Evolutionary conservation across 2,329 filamentous ascomycete genomes (phyloP).

Genomic region (Aureobasidium sp.): DNA sequence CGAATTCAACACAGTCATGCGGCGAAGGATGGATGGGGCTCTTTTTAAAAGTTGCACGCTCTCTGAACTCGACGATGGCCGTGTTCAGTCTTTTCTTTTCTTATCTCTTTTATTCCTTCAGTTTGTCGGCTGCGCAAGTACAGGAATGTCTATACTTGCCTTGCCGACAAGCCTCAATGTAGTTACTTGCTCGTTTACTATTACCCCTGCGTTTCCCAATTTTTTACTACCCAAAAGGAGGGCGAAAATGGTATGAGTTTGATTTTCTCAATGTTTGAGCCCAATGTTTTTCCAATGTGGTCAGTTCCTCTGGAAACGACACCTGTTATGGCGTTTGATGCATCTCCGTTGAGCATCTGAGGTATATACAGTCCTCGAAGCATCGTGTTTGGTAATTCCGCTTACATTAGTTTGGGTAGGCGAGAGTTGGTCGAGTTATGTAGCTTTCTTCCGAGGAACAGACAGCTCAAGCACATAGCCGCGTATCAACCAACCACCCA

Average conservation of each 20-base stretch:
- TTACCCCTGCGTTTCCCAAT: slow-evolving; percentile 18
- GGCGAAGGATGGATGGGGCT: slow-evolving; percentile 21
- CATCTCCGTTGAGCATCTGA: not conserved
- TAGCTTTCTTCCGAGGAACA: slow-evolving; percentile 5
- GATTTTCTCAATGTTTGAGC: slow-evolving; percentile 11
- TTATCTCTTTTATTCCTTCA: slow-evolving; percentile 13
- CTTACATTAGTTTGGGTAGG: not conserved
- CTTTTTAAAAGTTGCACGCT: slow-evolving; percentile 22
- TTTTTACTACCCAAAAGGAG: slow-evolving; percentile 19
- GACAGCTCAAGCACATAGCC: not conserved
- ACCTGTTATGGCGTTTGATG: not conserved
- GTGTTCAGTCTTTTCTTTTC: slow-evolving; percentile 17
- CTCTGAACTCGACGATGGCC: slow-evolving; percentile 16
- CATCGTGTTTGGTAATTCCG: not conserved
- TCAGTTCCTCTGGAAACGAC: not conserved
- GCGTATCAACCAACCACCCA: not conserved
- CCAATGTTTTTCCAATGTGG: not conserved
- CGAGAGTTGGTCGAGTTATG: not conserved
- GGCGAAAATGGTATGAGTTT: slow-evolving; percentile 20
- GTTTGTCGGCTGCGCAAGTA: not conserved
- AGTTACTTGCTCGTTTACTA: slow-evolving; percentile 20
- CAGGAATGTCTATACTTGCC: slow-evolving; percentile 13
- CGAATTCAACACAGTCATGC: slow-evolving; percentile 20
- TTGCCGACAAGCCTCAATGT: slow-evolving; percentile 9
- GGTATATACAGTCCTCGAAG: not conserved